A percentile compares a stretch with the other conserved stretches of the same genome.
Conservation (phyloP, 331 rosid genomes). For the Acacia pycnantha region DNA sequence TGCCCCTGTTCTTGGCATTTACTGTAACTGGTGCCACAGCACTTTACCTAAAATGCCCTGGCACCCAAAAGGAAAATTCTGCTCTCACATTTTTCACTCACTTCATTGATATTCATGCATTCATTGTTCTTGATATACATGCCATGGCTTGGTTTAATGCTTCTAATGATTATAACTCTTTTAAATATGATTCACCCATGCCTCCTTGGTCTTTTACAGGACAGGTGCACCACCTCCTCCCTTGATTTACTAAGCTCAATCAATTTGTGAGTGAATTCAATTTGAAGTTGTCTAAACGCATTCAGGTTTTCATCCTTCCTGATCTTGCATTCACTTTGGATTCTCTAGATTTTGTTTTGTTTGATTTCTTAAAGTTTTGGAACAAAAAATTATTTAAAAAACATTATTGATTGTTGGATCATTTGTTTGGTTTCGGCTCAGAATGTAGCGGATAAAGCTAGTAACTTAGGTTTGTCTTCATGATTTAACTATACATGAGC, state of each 20-base stretch:
- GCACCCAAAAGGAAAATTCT: too few species aligned
- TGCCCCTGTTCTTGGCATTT: too few species aligned
- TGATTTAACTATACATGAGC: background rate
- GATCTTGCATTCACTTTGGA: background rate
- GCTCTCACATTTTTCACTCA: too few species aligned
- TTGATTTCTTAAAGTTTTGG: background rate
- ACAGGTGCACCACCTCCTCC: too few species aligned
- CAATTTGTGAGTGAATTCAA: slow-evolving; percentile 28
- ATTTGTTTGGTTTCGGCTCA: slow-evolving; percentile 15
- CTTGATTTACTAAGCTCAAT: background rate
- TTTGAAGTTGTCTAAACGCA: slow-evolving; percentile 30
- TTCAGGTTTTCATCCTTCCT: slow-evolving; percentile 37
- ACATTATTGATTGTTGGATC: background rate
- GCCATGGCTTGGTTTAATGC: too few species aligned
- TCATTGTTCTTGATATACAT: too few species aligned
- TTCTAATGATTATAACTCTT: too few species aligned
- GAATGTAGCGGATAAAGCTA: background rate
- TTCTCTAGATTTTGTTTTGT: background rate
- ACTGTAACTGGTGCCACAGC: too few species aligned
- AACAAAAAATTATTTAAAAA: background rate
- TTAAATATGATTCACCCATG: too few species aligned
- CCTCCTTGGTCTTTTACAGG: too few species aligned
- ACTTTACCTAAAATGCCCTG: too few species aligned
- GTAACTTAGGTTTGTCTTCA: background rate
- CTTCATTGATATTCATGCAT: too few species aligned